Conservation (phyloP, 1,284 basidiomycete species). For the Puccinia triticina region DNA sequence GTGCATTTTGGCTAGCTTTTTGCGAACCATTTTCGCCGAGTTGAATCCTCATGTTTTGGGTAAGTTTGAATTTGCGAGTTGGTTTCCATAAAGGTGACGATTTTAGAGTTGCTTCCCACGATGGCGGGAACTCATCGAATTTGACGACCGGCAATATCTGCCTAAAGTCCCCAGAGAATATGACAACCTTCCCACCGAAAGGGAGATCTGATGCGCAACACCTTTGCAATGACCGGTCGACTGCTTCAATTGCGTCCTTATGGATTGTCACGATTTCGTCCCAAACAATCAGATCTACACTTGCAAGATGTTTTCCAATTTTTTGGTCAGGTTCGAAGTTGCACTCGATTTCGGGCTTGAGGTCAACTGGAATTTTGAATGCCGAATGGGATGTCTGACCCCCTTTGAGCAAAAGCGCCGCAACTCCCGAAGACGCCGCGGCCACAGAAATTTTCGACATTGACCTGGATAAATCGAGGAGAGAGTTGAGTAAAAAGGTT, state of each 20-base stretch:
- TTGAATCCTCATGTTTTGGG: too few species aligned
- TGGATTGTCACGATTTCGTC: constrained; percentile 26
- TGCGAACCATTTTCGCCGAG: too few species aligned
- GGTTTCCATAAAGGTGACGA: not conserved
- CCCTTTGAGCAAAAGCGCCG: constrained; percentile 62
- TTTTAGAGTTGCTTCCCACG: not conserved
- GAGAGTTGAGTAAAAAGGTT: constrained; percentile 64
- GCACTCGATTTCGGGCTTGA: not conserved
- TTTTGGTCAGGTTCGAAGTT: too few species aligned
- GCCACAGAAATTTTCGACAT: constrained; percentile 60
- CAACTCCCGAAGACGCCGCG: constrained; percentile 58
- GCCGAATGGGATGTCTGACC: too few species aligned
- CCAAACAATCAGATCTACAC: not conserved
- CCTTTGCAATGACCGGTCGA: too few species aligned
- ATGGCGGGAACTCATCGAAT: not conserved
- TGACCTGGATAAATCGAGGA: constrained; percentile 59
- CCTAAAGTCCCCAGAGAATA: constrained; percentile 5
- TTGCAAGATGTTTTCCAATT: not conserved
- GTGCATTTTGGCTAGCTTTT: too few species aligned
- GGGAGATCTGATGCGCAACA: not conserved
- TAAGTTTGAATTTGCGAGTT: too few species aligned
- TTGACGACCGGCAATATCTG: too few species aligned
- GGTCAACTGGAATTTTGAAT: constrained; percentile 62
- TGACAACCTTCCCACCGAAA: not conserved
- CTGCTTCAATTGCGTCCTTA: constrained; percentile 42